Percentiles rank a stretch among this genome's conserved stretches.
Evolutionary conservation across 805 yeast genomes (phyloP).

Genomic region (Barnettozyma botsteinii): DNA sequence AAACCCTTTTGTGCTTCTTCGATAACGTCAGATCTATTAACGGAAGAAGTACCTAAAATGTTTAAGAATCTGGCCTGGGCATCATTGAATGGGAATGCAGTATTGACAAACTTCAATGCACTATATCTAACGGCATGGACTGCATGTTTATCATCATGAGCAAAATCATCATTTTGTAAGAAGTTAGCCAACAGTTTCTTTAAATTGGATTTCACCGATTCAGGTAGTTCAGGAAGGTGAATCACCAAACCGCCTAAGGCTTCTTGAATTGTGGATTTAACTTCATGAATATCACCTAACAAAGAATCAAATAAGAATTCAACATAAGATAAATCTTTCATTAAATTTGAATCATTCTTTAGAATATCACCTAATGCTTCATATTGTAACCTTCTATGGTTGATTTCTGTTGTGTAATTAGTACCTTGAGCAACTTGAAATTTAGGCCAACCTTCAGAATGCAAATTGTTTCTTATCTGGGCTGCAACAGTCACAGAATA

Average conservation of each 20-base stretch:
- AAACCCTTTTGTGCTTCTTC: slow-evolving; percentile 80
- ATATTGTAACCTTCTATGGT: slow-evolving; percentile 60
- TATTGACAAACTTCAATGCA: slow-evolving; percentile 58
- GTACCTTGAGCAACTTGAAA: slow-evolving; percentile 34
- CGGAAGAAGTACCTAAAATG: slow-evolving; percentile 52
- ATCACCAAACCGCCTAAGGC: slow-evolving; percentile 55
- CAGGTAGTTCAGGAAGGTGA: slow-evolving; percentile 38
- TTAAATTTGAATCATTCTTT: slow-evolving; percentile 38
- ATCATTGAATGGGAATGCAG: slow-evolving; percentile 62
- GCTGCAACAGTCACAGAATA: slow-evolving; percentile 42
- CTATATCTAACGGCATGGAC: slow-evolving; percentile 53
- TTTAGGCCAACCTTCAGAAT: slow-evolving; percentile 58
- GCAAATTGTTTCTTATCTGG: slow-evolving; percentile 46
- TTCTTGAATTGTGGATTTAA: slow-evolving; percentile 66
- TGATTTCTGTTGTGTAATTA: slow-evolving; percentile 29
- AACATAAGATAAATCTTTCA: slow-evolving; percentile 44
- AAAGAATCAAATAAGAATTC: slow-evolving; percentile 69
- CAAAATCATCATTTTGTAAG: slow-evolving; percentile 31
- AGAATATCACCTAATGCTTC: slow-evolving; percentile 72
- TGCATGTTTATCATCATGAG: slow-evolving; percentile 25
- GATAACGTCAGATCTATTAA: slow-evolving; percentile 62
- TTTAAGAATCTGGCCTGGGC: slow-evolving; percentile 62
- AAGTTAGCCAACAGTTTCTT: slow-evolving; percentile 33
- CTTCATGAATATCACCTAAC: slow-evolving; percentile 54
- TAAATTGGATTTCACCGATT: slow-evolving; percentile 35